Base-by-base conservation (phyloP, 2,329 filamentous ascomycete species). In the Parastagonospora avenae region DNA sequence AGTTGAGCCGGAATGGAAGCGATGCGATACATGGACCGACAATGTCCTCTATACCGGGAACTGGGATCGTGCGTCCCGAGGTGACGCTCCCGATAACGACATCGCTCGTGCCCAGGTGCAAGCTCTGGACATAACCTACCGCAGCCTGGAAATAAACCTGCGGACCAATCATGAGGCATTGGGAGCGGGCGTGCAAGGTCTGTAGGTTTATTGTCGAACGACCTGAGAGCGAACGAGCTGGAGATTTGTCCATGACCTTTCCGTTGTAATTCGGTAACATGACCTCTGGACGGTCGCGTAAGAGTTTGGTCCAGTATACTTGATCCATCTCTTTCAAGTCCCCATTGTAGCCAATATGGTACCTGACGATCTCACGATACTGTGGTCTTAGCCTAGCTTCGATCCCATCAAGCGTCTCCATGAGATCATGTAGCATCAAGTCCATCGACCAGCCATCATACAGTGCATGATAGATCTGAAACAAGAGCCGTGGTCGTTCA, bases 371-470 rank as follows among this genome's bases (percentile, higher is more conserved):
- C 0, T 80, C 66, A 0, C 78, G 74, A 60, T 90, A 96, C 24
- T 85, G 79, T 1, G 85, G 83, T 27, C 86, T 79, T 1, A 60
- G 36, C 0, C 54, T 57, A 11, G 66, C 32, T 1, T 60, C n/a
- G 2, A 63, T 46, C 7, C 67, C 69, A 14, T 58, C 50, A 66
- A 89, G 63, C 1, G 88, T 58, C 0, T 63, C 64, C 4, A 82
- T 78, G 4, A 96, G 74, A 67, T 96, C 91, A 24, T 81, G 76
- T 11, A 90, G 67, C 0, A 95, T 73, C 28, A 93, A 77, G 44
- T 96, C 89, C 66, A 92, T 82, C 0, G 91, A 92, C 92, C 92
- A 97, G n/a, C 92, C 92, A 71, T 97, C 92, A 66, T 96, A 97
- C 1, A 95, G 70, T 0, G 90, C 86, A 72, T 97, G 92, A 67